These are phyloP conservation scores for Blastocystis sp. DNA, from an alignment of 352 stramenopile species.

Conservation along the genomic window DNA sequence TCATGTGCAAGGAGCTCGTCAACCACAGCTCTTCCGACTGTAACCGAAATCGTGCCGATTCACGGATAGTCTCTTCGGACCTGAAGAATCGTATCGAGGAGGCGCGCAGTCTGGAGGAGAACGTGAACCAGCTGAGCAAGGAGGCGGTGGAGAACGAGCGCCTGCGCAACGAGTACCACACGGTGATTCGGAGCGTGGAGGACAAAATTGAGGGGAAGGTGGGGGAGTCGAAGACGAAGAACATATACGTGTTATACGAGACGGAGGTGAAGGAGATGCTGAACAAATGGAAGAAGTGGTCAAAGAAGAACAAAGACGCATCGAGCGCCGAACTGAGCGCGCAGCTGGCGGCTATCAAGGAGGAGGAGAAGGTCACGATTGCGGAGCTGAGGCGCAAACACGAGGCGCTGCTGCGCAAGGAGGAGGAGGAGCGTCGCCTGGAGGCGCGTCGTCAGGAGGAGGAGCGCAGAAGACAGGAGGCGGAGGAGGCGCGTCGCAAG, in stretches of 20 bases:
- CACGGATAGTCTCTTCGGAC: conserved; percentile 9
- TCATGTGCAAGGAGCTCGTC: neutral
- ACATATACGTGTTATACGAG: conserved; percentile 38
- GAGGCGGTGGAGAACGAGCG: neutral
- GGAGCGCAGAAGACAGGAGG: neutral
- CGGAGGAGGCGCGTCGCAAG: neutral
- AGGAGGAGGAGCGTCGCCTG: neutral
- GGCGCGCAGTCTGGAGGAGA: neutral
- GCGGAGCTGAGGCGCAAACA: neutral
- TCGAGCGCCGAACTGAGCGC: neutral
- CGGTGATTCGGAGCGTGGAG: neutral
- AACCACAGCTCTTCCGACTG: neutral
- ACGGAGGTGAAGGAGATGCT: neutral
- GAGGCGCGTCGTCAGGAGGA: neutral
- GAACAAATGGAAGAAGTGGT: conserved; percentile 12
- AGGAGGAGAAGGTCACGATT: neutral
- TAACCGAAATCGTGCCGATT: neutral
- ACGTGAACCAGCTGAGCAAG: neutral
- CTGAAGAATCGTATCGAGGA: neutral
- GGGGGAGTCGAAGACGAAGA: neutral
- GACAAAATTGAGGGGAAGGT: neutral
- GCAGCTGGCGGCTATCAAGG: neutral
- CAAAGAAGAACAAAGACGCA: neutral
- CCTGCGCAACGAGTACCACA: conserved; percentile 40
- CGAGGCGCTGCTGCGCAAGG: too few species aligned